Base-by-base conservation (phyloP, 2,329 filamentous ascomycete species). In the Cladophialophora immunda region DNA sequence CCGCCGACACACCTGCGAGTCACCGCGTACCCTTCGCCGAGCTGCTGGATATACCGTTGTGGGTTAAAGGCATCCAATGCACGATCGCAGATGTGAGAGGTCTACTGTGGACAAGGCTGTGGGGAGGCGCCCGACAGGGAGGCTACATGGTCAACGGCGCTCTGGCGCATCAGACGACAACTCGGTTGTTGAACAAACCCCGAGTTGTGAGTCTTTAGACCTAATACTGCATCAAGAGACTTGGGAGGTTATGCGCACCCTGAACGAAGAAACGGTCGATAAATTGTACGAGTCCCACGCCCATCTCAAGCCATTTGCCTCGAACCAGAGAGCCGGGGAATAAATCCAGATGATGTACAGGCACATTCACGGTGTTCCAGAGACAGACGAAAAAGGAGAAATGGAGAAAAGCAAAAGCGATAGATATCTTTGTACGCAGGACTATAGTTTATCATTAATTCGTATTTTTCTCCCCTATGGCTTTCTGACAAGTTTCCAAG, bases 91-190 rank as follows among this genome's bases (percentile, higher is more conserved):
- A 87, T 1, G 63, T 86, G 0, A 78, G 82, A 38, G 85, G 84
- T 2, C 76, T 90, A n/a, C 66, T 89, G 3, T 90, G 87, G 87
- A 83, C 85, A 68, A 81, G 81, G 58, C 79, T 87, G 13, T 90
- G 87, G 87, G 81, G 85, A 68, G 83, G 84, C 1, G 78, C 85
- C 71, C 79, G 78, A 41, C 74, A 78, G 66, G 81, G 80, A 69
- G 86, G 79, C 70, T 78, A 83, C 70, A 81, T 90, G 81, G 83
- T 90, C 2, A 90, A 90, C 78, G 87, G 88, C 15, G 84, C 86
- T 11, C 75, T 87, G 73, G 85, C 84, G 74, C 79, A 80, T 72
- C 72, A 75, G 27, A 75, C 76, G 58, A 77, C 75, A 4, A 77
- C 77, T n/a, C 67, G 70, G 52, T 68, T 81, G 62, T 70, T 72